phyloP scores from a whole-genome alignment of 148 eudicot species.

The Tetragonia tetragonoides region DNA sequence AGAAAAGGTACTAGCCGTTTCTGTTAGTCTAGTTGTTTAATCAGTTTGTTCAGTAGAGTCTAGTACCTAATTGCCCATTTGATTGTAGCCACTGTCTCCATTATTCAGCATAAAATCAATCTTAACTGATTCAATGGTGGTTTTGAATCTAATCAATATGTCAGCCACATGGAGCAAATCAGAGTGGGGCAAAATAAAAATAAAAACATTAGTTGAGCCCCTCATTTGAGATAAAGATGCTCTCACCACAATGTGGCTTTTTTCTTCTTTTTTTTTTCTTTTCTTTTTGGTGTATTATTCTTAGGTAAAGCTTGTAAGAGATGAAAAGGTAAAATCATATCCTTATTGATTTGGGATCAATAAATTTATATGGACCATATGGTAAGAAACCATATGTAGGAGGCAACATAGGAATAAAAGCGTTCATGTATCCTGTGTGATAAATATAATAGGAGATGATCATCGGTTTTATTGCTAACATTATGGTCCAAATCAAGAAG shows the following conservation, averaged over 20 bases:
- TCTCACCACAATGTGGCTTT: too few relatives aligned
- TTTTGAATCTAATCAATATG: background rate
- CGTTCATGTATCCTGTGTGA: too few relatives aligned
- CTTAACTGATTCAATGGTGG: constrained; percentile 19
- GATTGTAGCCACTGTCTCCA: background rate
- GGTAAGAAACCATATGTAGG: too few relatives aligned
- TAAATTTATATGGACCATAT: too few relatives aligned
- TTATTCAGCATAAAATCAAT: constrained; percentile 1
- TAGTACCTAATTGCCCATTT: constrained; percentile 17
- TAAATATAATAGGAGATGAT: too few relatives aligned
- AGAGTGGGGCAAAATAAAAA: background rate
- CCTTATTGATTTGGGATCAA: too few relatives aligned
- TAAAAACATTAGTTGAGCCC: background rate
- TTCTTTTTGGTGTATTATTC: too few relatives aligned
- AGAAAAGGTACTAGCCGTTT: constrained; percentile 11
- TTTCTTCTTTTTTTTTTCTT: too few relatives aligned
- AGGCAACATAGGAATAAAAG: too few relatives aligned
- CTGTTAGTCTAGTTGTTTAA: background rate
- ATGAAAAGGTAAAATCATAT: background rate
- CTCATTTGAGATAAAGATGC: background rate
- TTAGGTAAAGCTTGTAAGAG: background rate
- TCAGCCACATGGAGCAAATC: constrained; percentile 22
- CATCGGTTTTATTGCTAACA: too few relatives aligned
- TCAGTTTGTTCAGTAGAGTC: background rate
- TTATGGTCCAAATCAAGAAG: too few relatives aligned